A percentile compares a stretch with the other conserved stretches of the same genome.
These are phyloP conservation scores for Bimuria novae-zelandiae DNA, from an alignment of 2,329 filamentous ascomycete genomes.

Conservation along the genomic window DNA sequence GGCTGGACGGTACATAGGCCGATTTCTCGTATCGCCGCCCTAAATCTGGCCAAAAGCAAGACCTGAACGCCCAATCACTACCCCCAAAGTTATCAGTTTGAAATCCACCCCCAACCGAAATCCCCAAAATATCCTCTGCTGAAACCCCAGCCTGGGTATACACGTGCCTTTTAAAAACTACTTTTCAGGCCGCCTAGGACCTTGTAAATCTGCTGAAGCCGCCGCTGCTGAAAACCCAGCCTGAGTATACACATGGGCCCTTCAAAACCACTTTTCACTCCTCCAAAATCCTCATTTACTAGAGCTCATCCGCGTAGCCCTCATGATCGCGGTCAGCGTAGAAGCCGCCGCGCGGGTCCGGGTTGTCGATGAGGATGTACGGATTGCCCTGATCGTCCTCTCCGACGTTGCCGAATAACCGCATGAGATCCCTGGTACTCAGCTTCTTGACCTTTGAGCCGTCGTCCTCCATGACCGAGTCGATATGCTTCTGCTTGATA, in stretches of 20 bases:
- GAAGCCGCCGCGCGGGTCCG: slow-evolving; percentile 35
- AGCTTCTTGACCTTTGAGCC: slow-evolving; percentile 38
- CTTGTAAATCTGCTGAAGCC: not conserved
- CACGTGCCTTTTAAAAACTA: not conserved
- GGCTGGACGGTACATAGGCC: not conserved
- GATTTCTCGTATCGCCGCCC: not conserved
- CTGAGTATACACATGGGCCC: not conserved
- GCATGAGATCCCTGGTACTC: slow-evolving; percentile 48
- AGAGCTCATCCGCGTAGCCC: slow-evolving; percentile 37
- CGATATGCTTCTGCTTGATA: slow-evolving; percentile 55
- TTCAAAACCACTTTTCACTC: not conserved
- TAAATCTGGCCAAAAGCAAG: slow-evolving; percentile 13
- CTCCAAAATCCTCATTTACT: not conserved
- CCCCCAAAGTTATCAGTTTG: slow-evolving; percentile 16
- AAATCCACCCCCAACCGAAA: not conserved
- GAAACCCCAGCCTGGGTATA: not conserved
- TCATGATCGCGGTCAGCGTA: slow-evolving; percentile 39
- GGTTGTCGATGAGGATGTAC: slow-evolving; percentile 49
- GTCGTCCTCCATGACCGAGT: slow-evolving; percentile 50
- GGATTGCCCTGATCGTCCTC: slow-evolving; percentile 46
- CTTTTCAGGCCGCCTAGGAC: not conserved
- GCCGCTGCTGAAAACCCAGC: not conserved
- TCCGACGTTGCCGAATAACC: slow-evolving; percentile 51
- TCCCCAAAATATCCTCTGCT: too few relatives aligned
- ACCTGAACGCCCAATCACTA: slow-evolving; percentile 17